Percentiles rank a stretch among this genome's conserved stretches.
Conservation (phyloP, 306 rosid species). For the Leucaena leucocephala region DNA sequence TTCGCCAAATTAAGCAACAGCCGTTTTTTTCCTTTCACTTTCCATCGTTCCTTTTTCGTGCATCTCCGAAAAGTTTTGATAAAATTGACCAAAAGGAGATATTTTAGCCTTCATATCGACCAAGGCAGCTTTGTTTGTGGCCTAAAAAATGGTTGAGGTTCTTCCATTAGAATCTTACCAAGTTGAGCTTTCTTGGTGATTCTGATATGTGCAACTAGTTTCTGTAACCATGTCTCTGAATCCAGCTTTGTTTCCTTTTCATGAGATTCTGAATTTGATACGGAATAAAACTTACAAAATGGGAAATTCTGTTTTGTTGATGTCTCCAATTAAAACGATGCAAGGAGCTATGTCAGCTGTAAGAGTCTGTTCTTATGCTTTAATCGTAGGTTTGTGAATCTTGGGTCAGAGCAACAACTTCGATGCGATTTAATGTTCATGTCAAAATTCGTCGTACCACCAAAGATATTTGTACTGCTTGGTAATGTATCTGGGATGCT, state of each 20-base stretch:
- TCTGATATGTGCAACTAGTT: not conserved
- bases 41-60: not conserved
- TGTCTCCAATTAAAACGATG: slow-evolving; percentile 20
- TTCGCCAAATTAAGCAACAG: slow-evolving; percentile 12
- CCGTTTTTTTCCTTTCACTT: slow-evolving; percentile 5
- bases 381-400: slow-evolving; percentile 1
- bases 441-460: not conserved
- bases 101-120: slow-evolving; percentile 38
- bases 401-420: slow-evolving; percentile 9
- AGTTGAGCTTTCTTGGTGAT: slow-evolving; percentile 13
- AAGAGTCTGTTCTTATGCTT: slow-evolving; percentile 23
- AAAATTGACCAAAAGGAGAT: slow-evolving; percentile 45
- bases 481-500: not conserved
- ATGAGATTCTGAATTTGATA: slow-evolving; percentile 24
- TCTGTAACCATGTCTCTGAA: slow-evolving; percentile 34
- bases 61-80: slow-evolving; percentile 32
- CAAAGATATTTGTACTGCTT: not conserved
- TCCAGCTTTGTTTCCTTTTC: slow-evolving; percentile 29
- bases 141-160: slow-evolving; percentile 18
- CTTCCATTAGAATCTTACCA: slow-evolving; percentile 28
- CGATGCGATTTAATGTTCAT: slow-evolving; percentile 3
- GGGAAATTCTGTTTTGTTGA: slow-evolving; percentile 7
- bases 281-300: not conserved
- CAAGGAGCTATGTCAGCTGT: slow-evolving; percentile 19
- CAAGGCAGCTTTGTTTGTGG: slow-evolving; percentile 3